phyloP scores from a whole-genome alignment of 352 stramenopile genomes.

The Pythium chondricola region DNA sequence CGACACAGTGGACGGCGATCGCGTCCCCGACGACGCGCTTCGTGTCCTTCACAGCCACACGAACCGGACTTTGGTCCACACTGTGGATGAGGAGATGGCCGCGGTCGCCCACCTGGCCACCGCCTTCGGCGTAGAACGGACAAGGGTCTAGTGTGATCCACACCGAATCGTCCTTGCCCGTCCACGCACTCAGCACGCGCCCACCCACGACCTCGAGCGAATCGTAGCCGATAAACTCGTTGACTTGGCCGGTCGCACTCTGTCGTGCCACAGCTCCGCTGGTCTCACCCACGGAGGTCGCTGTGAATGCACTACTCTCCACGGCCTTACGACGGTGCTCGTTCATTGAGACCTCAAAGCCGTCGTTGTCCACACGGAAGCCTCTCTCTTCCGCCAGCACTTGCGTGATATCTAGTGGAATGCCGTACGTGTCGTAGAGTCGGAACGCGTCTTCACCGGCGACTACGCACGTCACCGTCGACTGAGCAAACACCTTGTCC shows the following conservation, averaged over 20 bases:
- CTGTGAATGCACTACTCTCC: conserved; percentile 34
- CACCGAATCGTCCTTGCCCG: conserved; percentile 12
- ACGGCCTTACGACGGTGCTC: conserved; percentile 43
- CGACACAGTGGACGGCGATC: conserved; percentile 38
- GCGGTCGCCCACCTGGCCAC: conserved; percentile 70
- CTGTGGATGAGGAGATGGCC: conserved; percentile 26
- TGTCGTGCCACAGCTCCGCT: neutral
- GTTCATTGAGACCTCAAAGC: conserved; percentile 44
- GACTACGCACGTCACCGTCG: conserved; percentile 19
- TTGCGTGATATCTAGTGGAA: conserved; percentile 76
- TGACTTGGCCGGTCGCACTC: neutral
- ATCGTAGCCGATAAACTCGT: conserved; percentile 60
- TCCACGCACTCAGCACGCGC: conserved; percentile 34
- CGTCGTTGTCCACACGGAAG: conserved; percentile 41
- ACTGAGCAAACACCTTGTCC: conserved; percentile 44
- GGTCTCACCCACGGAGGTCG: conserved; percentile 1
- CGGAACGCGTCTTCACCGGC: conserved; percentile 53
- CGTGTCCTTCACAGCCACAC: conserved; percentile 34
- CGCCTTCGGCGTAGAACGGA: conserved; percentile 74
- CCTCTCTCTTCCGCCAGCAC: conserved; percentile 54
- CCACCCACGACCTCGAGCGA: conserved; percentile 27
- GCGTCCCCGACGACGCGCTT: conserved; percentile 31
- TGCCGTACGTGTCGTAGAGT: conserved; percentile 71
- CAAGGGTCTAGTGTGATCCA: conserved; percentile 46
- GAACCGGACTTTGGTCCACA: neutral